Percentiles rank a stretch among this genome's conserved stretches.
These are phyloP conservation scores for Elaeis oleifera DNA, from an alignment of 202 grass and related monocot genomes.

Conservation along the genomic window DNA sequence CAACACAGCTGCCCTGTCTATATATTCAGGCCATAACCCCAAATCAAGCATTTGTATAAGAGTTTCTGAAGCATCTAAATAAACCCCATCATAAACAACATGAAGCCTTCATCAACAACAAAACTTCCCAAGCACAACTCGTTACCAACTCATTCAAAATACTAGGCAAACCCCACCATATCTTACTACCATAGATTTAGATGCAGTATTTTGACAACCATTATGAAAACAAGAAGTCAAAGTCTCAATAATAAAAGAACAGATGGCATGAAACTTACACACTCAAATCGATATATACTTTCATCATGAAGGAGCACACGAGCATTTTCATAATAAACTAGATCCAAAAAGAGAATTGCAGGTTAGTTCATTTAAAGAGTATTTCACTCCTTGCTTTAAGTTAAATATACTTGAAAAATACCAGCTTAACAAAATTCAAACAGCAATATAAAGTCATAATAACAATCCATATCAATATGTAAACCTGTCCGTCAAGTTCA, in stretches of 20 bases:
- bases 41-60: conserved; percentile 70
- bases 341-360: conserved; percentile 26
- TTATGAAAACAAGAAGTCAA: background rate
- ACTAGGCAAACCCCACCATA: too few species aligned
- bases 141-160: too few species aligned
- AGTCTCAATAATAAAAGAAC: background rate
- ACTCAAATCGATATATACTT: conserved; percentile 62
- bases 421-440: conserved; percentile 51
- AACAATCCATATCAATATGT: too few species aligned
- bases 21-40: conserved; percentile 70
- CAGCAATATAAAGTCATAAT: too few species aligned
- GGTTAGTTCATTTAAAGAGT: too few species aligned
- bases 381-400: too few species aligned
- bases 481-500: too few species aligned
- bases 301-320: conserved; percentile 58
- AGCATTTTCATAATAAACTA: conserved; percentile 75
- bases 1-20: conserved; percentile 77
- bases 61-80: conserved; percentile 69
- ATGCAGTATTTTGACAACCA: background rate
- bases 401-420: conserved; percentile 1
- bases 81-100: conserved; percentile 77
- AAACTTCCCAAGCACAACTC: too few species aligned
- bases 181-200: too few species aligned
- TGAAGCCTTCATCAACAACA: conserved; percentile 39
- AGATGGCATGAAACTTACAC: conserved; percentile 30